A percentile compares a stretch with the other conserved stretches of the same genome.
phyloP scores from a whole-genome alignment of 345 rosid species.

The Gossypium mustelinum region DNA sequence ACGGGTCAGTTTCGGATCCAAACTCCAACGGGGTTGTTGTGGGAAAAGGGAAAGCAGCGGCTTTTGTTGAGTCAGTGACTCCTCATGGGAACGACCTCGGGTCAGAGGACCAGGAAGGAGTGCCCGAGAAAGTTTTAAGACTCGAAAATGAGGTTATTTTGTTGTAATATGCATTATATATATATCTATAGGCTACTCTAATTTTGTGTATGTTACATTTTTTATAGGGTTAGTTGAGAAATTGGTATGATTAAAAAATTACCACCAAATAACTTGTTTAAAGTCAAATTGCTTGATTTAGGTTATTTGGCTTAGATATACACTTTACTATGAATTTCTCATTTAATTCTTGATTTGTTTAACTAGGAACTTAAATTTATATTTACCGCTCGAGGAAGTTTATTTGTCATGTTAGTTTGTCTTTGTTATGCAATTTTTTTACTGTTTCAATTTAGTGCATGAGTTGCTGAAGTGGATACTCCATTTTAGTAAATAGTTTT shows the following conservation, averaged over 20 bases:
- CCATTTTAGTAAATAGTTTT: not conserved
- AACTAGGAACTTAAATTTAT: not conserved
- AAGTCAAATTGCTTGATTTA: not conserved
- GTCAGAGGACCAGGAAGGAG: conserved; percentile 31
- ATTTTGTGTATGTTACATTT: not conserved
- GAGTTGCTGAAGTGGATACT: not conserved
- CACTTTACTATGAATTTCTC: not conserved
- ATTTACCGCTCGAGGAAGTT: not conserved
- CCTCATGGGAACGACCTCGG: conserved; percentile 40
- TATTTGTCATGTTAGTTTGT: not conserved
- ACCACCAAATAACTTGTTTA: not conserved
- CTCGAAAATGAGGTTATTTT: conserved; percentile 77
- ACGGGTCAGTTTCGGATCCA: conserved; percentile 35
- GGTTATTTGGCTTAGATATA: not conserved
- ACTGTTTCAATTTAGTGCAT: not conserved
- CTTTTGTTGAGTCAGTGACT: conserved; percentile 40
- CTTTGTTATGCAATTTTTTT: not conserved
- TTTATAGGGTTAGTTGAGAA: not conserved
- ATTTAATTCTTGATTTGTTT: not conserved
- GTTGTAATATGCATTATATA: not conserved
- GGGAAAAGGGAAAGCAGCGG: conserved; percentile 47
- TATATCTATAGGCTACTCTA: not conserved
- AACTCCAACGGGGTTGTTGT: conserved; percentile 24
- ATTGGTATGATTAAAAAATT: not conserved
- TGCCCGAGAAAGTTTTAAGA: conserved; percentile 45